These are phyloP conservation scores for Casuarina equisetifolia DNA, from an alignment of 306 rosid genomes.

Conservation along the genomic window DNA sequence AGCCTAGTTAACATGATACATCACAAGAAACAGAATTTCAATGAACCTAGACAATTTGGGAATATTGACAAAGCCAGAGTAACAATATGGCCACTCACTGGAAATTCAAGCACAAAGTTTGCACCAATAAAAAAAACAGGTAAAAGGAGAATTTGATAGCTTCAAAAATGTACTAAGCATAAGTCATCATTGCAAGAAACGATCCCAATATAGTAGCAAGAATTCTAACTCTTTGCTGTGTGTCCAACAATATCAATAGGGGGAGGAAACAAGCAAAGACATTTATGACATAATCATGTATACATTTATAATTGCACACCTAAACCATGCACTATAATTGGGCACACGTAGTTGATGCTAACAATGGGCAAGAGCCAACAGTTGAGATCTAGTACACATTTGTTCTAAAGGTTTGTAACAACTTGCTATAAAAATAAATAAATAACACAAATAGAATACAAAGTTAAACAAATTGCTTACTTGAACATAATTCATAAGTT, in stretches of 20 bases:
- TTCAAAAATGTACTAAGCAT: not conserved
- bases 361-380: conserved; percentile 8
- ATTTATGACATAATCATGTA: not conserved
- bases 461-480: conserved; percentile 41
- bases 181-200: not conserved
- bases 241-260: not conserved
- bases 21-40: not conserved
- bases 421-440: conserved; percentile 16
- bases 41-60: not conserved
- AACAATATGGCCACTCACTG: not conserved
- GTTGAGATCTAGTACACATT: conserved; percentile 1
- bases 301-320: not conserved
- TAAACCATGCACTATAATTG: not conserved
- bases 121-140: not conserved
- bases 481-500: conserved; percentile 96
- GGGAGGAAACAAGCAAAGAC: not conserved
- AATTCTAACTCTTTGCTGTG: not conserved
- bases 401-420: conserved; percentile 1
- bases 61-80: not conserved
- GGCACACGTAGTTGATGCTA: not conserved
- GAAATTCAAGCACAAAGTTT: not conserved
- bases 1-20: not conserved
- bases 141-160: not conserved
- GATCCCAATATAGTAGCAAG: not conserved
- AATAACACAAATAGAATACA: not conserved